phyloP scores from a whole-genome alignment of 495 filamentous ascomycete genomes.

The Lasiosphaeriaceae sp. region DNA sequence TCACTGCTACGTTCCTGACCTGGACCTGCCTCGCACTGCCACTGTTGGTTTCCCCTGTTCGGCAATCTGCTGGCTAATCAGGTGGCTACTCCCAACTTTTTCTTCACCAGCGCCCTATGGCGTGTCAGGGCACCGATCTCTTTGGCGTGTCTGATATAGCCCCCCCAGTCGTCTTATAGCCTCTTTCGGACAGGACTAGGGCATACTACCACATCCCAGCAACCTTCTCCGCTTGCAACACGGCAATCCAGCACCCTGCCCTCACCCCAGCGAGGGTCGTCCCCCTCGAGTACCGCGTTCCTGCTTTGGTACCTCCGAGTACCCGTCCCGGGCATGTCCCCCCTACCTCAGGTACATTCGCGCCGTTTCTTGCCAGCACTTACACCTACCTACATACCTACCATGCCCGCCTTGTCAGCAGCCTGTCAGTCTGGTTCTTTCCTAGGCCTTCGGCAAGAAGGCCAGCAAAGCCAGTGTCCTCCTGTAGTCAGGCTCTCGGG shows the following conservation, averaged over 20 bases:
- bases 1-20: conserved; percentile 2
- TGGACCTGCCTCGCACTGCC: conserved; percentile 1
- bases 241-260: conserved; percentile 18
- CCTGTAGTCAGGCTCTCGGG: conserved; percentile 1
- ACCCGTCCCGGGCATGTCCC: conserved; percentile 11
- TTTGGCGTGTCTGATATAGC: conserved; percentile 41
- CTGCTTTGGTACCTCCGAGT: conserved; percentile 21
- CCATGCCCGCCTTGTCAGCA: conserved; percentile 1
- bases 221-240: conserved; percentile 21
- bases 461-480: neutral
- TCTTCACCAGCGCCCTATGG: conserved; percentile 37
- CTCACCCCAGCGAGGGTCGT: conserved; percentile 13
- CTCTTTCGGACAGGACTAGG: conserved; percentile 28
- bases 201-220: conserved; percentile 15
- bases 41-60: conserved; percentile 16
- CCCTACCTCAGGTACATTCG: conserved; percentile 13
- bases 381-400: conserved; percentile 7
- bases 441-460: conserved; percentile 6
- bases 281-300: conserved; percentile 17
- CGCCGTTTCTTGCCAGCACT: conserved; percentile 19
- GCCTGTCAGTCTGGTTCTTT: conserved; percentile 6
- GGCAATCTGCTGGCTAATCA: conserved; percentile 31
- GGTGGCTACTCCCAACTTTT: conserved; percentile 11
- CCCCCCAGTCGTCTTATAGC: conserved; percentile 39
- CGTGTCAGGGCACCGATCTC: conserved; percentile 37